Conservation (phyloP, 2,329 filamentous ascomycete species). For the Aspergillus quadrilineatus region DNA sequence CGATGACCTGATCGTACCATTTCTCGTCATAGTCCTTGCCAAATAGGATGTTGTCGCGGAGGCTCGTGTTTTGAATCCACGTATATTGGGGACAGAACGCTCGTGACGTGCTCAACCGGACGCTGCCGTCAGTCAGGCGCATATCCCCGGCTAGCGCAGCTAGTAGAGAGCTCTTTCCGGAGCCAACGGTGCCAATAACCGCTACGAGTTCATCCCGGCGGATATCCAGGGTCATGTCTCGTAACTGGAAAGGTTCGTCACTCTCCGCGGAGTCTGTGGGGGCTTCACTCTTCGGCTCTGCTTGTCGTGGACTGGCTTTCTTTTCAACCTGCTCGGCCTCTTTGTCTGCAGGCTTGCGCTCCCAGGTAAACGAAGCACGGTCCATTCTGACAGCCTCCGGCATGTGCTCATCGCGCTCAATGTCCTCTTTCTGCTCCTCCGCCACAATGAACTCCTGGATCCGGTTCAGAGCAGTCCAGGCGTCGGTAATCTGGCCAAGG, state of each 20-base stretch:
- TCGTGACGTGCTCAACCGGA: constrained; percentile 67
- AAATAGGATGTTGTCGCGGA: constrained; percentile 88
- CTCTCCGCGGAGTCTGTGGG: constrained; percentile 16
- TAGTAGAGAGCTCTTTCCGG: constrained; percentile 89
- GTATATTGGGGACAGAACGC: constrained; percentile 96
- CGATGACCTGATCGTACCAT: constrained; percentile 84
- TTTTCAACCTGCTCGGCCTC: constrained; percentile 18
- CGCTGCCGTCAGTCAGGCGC: constrained; percentile 64
- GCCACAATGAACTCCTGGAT: constrained; percentile 85
- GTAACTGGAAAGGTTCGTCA: constrained; percentile 40
- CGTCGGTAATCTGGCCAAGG: constrained; percentile 85
- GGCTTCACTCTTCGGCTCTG: constrained; percentile 34
- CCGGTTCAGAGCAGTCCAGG: constrained; percentile 77
- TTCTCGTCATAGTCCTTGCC: constrained; percentile 71
- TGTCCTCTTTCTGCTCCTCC: constrained; percentile 78
- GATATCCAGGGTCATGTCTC: constrained; percentile 36
- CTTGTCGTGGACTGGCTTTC: constrained; percentile 47
- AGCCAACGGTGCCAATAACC: constrained; percentile 66
- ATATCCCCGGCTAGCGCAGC: constrained; percentile 91
- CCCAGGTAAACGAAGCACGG: constrained; percentile 76
- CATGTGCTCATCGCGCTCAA: constrained; percentile 55
- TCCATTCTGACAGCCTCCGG: constrained; percentile 65
- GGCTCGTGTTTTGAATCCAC: constrained; percentile 92
- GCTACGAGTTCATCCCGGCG: constrained; percentile 48
- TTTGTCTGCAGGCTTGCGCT: constrained; percentile 3